phyloP scores from a whole-genome alignment of 2,329 filamentous ascomycete species.

The Aspergillaceae sp. region DNA sequence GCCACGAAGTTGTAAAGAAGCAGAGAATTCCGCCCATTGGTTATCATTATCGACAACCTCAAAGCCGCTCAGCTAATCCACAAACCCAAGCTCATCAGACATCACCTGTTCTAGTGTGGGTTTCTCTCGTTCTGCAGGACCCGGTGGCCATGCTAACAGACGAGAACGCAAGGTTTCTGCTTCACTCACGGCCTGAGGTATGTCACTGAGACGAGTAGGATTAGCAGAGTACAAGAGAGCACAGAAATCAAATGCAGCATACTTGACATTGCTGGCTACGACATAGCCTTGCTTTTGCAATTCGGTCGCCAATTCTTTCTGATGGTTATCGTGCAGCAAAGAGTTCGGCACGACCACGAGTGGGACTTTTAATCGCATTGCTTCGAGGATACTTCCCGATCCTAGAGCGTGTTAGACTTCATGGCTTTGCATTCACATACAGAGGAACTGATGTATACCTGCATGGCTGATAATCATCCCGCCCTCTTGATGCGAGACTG shows the following conservation, averaged over 20 bases:
- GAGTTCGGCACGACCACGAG: conserved; percentile 88
- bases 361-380: conserved; percentile 61
- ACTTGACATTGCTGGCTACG: conserved; percentile 61
- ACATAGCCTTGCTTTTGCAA: conserved; percentile 68
- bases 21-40: too few species aligned
- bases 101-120: conserved; percentile 44
- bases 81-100: conserved; percentile 50
- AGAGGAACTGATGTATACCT: conserved; percentile 44
- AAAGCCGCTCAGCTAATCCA: conserved; percentile 34
- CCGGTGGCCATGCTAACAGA: conserved; percentile 44
- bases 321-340: conserved; percentile 77
- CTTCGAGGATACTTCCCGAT: conserved; percentile 81
- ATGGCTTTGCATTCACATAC: not conserved
- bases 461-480: conserved; percentile 85
- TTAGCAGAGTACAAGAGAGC: not conserved
- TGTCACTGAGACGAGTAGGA: conserved; percentile 27
- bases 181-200: conserved; percentile 40
- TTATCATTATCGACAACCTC: not conserved
- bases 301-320: conserved; percentile 73
- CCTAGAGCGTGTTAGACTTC: conserved; percentile 43
- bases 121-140: conserved; percentile 36
- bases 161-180: conserved; percentile 40
- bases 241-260: conserved; percentile 20
- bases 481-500: conserved; percentile 33
- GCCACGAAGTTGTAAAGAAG: too few species aligned